phyloP scores from a whole-genome alignment of 306 rosid genomes.

The Myrica gale region DNA sequence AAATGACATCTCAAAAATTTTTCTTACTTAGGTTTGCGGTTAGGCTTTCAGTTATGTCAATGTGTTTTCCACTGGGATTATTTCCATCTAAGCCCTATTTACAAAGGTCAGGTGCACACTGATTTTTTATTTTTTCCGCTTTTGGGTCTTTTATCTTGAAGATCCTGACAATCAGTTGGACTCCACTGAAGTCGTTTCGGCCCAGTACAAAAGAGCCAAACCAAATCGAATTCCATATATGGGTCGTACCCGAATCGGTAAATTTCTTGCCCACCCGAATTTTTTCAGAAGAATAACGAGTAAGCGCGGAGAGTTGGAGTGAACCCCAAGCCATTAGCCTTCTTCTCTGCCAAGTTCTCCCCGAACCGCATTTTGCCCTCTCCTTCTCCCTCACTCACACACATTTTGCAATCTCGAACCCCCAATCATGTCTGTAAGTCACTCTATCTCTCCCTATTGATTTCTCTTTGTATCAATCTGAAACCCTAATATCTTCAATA shows the following conservation, averaged over 20 bases:
- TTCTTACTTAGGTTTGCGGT: too few relatives aligned
- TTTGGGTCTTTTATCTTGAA: too few relatives aligned
- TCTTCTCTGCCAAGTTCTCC: conserved; percentile 2
- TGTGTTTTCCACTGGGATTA: too few relatives aligned
- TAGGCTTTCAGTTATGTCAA: too few relatives aligned
- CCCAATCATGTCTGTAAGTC: conserved; percentile 38
- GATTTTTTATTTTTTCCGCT: too few relatives aligned
- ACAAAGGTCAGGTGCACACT: too few relatives aligned
- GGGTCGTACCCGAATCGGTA: neutral
- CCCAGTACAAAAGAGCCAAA: too few relatives aligned
- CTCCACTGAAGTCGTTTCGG: too few relatives aligned
- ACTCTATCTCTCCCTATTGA: neutral
- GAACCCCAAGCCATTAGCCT: conserved; percentile 28
- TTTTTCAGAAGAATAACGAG: neutral
- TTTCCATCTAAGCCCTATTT: too few relatives aligned
- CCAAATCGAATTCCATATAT: too few relatives aligned
- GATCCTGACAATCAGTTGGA: too few relatives aligned
- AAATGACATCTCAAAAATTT: too few relatives aligned
- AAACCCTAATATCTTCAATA: neutral
- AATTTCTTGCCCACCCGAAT: neutral
- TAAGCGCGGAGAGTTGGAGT: conserved; percentile 11
- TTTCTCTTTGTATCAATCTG: neutral
- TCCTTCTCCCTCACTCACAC: neutral
- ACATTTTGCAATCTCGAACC: neutral
- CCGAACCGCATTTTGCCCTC: conserved; percentile 4